These are phyloP conservation scores for Hammondia hammondi DNA, from an alignment of 169 alveolate genomes.

Conservation along the genomic window DNA sequence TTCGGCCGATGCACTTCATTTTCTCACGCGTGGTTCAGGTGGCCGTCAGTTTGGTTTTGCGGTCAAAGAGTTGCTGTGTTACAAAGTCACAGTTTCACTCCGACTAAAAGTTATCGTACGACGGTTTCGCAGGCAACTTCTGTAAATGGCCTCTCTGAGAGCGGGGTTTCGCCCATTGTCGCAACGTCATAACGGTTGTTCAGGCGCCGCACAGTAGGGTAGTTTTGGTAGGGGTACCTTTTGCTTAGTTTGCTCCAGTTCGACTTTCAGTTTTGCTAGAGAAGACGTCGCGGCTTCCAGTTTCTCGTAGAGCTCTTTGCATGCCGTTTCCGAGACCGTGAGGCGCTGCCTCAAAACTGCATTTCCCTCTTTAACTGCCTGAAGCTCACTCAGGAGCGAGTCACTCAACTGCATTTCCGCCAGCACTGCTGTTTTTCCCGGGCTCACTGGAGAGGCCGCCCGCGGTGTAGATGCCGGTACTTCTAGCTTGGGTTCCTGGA, in stretches of 20 bases:
- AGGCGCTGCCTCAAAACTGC: not conserved
- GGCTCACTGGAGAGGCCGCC: conserved; percentile 1
- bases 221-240: not conserved
- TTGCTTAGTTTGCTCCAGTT: conserved; percentile 32
- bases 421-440: not conserved
- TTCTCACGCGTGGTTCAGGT: no score
- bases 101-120: no score
- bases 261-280: not conserved
- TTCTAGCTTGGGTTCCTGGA: not conserved
- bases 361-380: not conserved
- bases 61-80: not conserved
- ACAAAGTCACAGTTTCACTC: no score
- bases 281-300: conserved; percentile 25
- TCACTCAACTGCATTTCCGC: conserved; percentile 47
- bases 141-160: no score
- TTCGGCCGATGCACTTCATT: no score
- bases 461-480: not conserved
- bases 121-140: no score
- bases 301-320: not conserved
- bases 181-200: no score
- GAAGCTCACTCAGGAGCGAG: not conserved
- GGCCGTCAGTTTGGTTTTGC: no score
- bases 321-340: conserved; percentile 18
- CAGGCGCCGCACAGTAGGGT: no score
- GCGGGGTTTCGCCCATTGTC: no score